Base-by-base conservation (phyloP, 208 protist species). In the Vickermania spadyakhi region DNA sequence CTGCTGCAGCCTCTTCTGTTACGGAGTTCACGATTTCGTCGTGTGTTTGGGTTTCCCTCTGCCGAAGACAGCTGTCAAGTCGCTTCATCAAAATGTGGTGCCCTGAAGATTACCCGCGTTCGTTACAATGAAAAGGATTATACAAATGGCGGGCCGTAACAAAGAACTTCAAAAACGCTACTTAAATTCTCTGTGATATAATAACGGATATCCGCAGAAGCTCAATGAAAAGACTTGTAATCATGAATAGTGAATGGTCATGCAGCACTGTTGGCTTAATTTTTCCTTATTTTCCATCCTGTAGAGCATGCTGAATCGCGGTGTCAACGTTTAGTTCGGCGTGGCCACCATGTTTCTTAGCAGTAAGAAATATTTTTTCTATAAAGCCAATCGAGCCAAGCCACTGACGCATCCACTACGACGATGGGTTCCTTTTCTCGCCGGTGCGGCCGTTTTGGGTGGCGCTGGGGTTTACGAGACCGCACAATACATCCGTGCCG, bases 1-100 rank as follows among this genome's bases (percentile, higher is more conserved):
- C 64, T 96, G 28, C 57, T 93, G 49, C 89, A 93, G 61, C 86
- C 89, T 13, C 27, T 89, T 30, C 75, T 93, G 18, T 56, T 96
- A 53, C 75, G 86, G 14, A 56, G 63, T 11, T 31, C 51, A 3
- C 23, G 28, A 26, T 89, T 93, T 54, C 74, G 86, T 23, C 60
- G 55, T 31, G 63, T 60, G 29, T 70, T 88, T 53, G 56, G 73
- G 26, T 89, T 96, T 55, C 86, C 89, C 31, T 42, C 31, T 29
- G 31, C 26, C 21, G 56, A 58, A 2, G 51, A 58, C 1, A 51
- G n/a, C n/a, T n/a, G n/a, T n/a, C n/a, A n/a, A n/a, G n/a, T n/a
- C n/a, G n/a, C n/a, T n/a, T n/a, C n/a, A n/a, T n/a, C n/a, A n/a
- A n/a, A n/a, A n/a, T n/a, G n/a, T n/a, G n/a, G n/a, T n/a, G n/a